Evolutionary conservation across 2,329 filamentous ascomycete genomes (phyloP).

Genomic region (Clarireedia monteithiana): DNA sequence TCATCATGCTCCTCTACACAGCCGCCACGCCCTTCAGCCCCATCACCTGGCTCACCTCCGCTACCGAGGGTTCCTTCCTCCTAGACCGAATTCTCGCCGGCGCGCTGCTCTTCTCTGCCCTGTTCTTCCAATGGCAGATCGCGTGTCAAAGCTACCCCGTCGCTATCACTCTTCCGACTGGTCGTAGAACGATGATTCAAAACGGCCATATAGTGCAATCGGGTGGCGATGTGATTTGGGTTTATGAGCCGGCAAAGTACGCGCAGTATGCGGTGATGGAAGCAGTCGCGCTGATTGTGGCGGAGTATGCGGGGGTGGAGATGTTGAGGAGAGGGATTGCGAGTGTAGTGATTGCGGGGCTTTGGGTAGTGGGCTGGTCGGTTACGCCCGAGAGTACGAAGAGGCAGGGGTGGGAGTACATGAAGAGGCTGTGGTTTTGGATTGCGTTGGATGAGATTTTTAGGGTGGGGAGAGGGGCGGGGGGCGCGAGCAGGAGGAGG

Average conservation of each 20-base stretch:
- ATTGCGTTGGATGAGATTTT: conserved; percentile 18
- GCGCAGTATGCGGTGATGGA: conserved; percentile 13
- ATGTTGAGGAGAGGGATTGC: conserved; percentile 8
- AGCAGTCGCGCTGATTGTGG: conserved; percentile 7
- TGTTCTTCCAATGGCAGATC: conserved; percentile 20
- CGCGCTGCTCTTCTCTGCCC: conserved; percentile 13
- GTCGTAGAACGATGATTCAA: neutral
- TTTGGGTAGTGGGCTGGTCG: conserved; percentile 17
- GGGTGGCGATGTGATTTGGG: conserved; percentile 5
- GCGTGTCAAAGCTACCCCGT: conserved; percentile 13
- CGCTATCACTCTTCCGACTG: neutral
- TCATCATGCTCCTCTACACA: conserved; percentile 12
- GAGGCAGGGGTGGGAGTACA: conserved; percentile 12
- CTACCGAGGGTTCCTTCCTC: conserved; percentile 10
- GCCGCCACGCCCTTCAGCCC: conserved; percentile 18
- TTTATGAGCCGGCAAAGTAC: conserved; percentile 17
- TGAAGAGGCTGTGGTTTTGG: conserved; percentile 19
- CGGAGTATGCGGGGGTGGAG: conserved; percentile 13
- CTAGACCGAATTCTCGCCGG: conserved; percentile 17
- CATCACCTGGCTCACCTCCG: conserved; percentile 14
- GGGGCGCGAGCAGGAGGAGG: neutral
- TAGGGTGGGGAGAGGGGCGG: neutral
- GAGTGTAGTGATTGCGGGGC: conserved; percentile 9
- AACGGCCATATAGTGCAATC: neutral
- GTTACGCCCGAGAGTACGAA: conserved; percentile 12